These are phyloP conservation scores for Trichoderma erinaceum DNA, from an alignment of 495 filamentous ascomycete species.

Conservation along the genomic window DNA sequence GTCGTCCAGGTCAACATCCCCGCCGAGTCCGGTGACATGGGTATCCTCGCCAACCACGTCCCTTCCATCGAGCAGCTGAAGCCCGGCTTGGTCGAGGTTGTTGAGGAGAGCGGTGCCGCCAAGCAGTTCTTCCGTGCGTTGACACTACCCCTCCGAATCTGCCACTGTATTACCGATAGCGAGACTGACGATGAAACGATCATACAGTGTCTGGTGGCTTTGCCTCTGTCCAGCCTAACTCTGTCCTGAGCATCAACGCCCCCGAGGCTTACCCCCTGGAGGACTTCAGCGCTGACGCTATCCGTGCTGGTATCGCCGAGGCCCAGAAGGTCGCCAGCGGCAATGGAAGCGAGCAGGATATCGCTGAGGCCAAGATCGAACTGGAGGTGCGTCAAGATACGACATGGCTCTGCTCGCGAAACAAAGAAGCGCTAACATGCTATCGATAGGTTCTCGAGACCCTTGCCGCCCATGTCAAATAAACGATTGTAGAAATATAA, in stretches of 20 bases:
- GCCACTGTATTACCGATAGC: not conserved
- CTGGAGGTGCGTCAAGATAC: conserved; percentile 63
- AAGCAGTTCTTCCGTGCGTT: conserved; percentile 97
- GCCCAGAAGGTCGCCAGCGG: conserved; percentile 91
- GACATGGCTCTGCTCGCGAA: conserved; percentile 2
- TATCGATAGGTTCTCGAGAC: conserved; percentile 31
- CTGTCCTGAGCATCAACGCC: conserved; percentile 92
- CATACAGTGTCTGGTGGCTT: conserved; percentile 87
- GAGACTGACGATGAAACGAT: conserved; percentile 15
- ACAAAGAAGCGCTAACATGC: not conserved
- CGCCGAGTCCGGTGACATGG: conserved; percentile 98
- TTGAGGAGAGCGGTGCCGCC: conserved; percentile 83
- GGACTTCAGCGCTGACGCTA: conserved; percentile 86
- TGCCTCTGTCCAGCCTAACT: conserved; percentile 92
- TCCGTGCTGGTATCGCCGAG: conserved; percentile 77
- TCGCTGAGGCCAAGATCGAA: conserved; percentile 98
- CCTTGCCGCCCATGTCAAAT: conserved; percentile 15
- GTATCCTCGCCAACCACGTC: conserved; percentile 97
- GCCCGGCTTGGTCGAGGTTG: conserved; percentile 88
- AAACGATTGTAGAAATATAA: conserved; percentile 8
- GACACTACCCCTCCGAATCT: conserved; percentile 14
- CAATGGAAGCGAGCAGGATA: conserved; percentile 90
- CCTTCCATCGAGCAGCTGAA: conserved; percentile 98
- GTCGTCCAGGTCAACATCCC: conserved; percentile 96
- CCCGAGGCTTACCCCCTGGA: conserved; percentile 91